Conservation (phyloP, 1,284 basidiomycete species). For the Pseudozyma hubeiensis region DNA sequence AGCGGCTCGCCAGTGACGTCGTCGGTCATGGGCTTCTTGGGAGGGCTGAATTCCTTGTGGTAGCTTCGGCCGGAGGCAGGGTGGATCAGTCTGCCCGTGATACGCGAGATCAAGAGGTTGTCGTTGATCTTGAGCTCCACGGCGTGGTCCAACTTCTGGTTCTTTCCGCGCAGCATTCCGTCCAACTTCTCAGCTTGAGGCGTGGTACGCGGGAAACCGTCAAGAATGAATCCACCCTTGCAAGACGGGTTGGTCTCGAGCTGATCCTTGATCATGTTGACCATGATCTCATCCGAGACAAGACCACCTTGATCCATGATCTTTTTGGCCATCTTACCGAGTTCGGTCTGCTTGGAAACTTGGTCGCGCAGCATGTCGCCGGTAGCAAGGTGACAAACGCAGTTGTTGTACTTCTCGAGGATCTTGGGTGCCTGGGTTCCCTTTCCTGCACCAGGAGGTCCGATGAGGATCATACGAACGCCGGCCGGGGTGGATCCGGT, state of each 20-base stretch:
- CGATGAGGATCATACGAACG: conserved; percentile 86
- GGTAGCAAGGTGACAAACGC: conserved; percentile 96
- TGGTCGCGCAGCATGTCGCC: conserved; percentile 98
- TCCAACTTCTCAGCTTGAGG: conserved; percentile 98
- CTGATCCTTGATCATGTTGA: conserved; percentile 96
- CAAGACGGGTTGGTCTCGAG: conserved; percentile 91
- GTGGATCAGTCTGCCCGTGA: conserved; percentile 95
- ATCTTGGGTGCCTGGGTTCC: conserved; percentile 97
- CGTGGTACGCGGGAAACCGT: conserved; percentile 97
- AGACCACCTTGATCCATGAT: conserved; percentile 91
- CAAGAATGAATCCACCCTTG: conserved; percentile 95
- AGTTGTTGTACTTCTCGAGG: conserved; percentile 81
- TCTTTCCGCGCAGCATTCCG: conserved; percentile 82
- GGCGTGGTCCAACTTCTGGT: conserved; percentile 86
- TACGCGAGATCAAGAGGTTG: conserved; percentile 93
- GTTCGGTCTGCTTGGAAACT: conserved; percentile 84
- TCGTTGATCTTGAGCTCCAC: conserved; percentile 93
- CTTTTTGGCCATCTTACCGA: conserved; percentile 94
- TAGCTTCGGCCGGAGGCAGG: conserved; percentile 88
- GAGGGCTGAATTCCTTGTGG: conserved; percentile 94
- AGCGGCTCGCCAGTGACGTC: conserved; percentile 95
- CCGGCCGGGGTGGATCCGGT: conserved; percentile 42
- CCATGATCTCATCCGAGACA: conserved; percentile 96
- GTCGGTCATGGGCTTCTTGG: conserved; percentile 93
- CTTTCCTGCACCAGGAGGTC: conserved; percentile 98